Base-by-base conservation (phyloP, 2,329 filamentous ascomycete species). In the Colletotrichum euphorbiae region DNA sequence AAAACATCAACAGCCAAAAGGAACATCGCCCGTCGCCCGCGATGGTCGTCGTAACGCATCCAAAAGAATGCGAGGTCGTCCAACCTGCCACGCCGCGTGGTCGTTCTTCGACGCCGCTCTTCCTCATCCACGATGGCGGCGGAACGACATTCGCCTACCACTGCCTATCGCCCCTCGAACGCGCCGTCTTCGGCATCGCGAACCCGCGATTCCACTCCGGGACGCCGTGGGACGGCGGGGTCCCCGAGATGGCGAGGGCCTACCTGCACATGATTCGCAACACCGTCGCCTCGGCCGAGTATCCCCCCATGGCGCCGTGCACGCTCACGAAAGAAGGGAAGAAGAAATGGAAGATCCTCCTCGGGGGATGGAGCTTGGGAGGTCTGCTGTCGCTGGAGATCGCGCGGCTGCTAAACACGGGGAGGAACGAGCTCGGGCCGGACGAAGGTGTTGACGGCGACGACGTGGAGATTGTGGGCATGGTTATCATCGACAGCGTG, bases 61-160 rank as follows among this genome's bases (percentile, higher is more conserved):
- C 64, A 12, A 36, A 33, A 19, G 55, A 65, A 17, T 71, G 69
- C 55, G 69, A 71, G 21, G 43, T 71, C 19, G 24, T 71, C 58
- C 69, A 71, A 42, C 57, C 61, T 48, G 65, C 61, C 46, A 13
- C 46, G 24, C 61, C 65, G 31, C 6, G 60, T 7, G 46, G 31
- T 12, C 70, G 70, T 36, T 56, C 58, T 21, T 69, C 73, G 24
- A 79, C 79, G n/a, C 86, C 87, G 2, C 77, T 88, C 52, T 78
- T 90, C 65, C 80, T 90, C 48, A 78, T 89, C 43, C 87, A 90
- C 76, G 87, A 90, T 69, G 87, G 87, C 70, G 86, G 87, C 71
- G 87, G 87, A 73, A 89, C 87, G 2, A 84, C 82, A 2, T 88
- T 87, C 73, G 82, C 81, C 71, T 89, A 89, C 74, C 82, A 87